These are phyloP conservation scores for Oryza glaberrima DNA, from an alignment of 176 grass and related monocot genomes.

Conservation along the genomic window DNA sequence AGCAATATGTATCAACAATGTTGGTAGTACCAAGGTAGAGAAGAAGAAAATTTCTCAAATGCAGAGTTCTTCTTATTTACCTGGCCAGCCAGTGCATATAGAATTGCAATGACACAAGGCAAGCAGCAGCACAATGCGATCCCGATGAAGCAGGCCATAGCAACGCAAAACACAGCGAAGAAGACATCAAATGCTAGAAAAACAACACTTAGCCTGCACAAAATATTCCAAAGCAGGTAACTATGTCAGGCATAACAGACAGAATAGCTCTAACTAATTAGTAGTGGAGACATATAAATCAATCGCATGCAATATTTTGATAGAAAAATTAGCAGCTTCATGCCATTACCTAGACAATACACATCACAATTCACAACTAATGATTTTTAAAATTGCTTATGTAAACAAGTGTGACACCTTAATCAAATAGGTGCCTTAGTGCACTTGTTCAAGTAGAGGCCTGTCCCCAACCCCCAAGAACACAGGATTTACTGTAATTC, in stretches of 20 bases:
- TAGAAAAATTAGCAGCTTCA: neutral
- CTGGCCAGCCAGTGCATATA: constrained; percentile 90
- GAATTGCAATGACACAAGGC: constrained; percentile 91
- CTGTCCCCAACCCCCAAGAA: neutral
- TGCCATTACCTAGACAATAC: neutral
- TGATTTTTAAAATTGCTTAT: neutral
- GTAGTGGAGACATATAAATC: constrained; percentile 2
- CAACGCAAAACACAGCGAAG: constrained; percentile 82
- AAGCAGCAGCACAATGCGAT: constrained; percentile 98
- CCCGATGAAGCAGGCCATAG: constrained; percentile 85
- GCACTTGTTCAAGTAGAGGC: neutral
- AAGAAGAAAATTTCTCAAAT: neutral
- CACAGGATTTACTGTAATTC: neutral
- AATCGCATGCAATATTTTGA: neutral
- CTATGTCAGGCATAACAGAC: neutral
- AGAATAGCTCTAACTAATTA: neutral
- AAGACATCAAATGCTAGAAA: constrained; percentile 93
- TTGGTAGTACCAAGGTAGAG: neutral
- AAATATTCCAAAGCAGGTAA: constrained; percentile 11
- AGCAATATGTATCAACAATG: constrained; percentile 10
- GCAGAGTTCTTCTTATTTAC: constrained; percentile 43
- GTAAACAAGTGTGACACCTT: neutral
- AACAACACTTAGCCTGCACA: constrained; percentile 73
- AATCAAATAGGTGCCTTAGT: neutral
- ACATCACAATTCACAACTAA: neutral